Conservation (phyloP, 2,329 filamentous ascomycete genomes). For the Exophiala mesophila region DNA sequence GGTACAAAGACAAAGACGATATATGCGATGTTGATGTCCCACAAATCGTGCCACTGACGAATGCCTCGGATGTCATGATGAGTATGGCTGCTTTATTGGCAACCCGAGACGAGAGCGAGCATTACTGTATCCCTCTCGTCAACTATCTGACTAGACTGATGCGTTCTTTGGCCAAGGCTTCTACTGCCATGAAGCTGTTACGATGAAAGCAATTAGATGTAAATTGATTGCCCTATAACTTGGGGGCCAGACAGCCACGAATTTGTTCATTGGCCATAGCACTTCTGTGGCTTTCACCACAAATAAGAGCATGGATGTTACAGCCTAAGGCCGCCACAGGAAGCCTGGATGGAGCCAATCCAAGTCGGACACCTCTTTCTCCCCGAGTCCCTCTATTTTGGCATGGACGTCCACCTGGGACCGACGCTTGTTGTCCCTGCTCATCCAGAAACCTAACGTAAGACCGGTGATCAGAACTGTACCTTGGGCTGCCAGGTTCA, state of each 20-base stretch:
- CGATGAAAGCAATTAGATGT: too few species aligned
- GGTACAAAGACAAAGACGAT: background rate
- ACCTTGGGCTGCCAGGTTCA: conserved; percentile 61
- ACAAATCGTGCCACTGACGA: background rate
- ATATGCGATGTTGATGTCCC: background rate
- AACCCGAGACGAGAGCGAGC: background rate
- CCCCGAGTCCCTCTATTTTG: conserved; percentile 51
- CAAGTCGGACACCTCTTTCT: conserved; percentile 53
- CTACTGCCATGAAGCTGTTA: conserved; percentile 3
- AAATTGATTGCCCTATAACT: too few species aligned
- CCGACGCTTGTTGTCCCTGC: conserved; percentile 56
- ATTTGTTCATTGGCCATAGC: too few species aligned
- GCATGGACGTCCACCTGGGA: conserved; percentile 50
- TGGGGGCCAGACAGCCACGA: too few species aligned
- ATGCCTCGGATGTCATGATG: conserved; percentile 4
- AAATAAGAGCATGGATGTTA: too few species aligned
- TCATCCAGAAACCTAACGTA: conserved; percentile 56
- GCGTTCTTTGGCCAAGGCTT: conserved; percentile 26
- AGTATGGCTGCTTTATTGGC: conserved; percentile 1
- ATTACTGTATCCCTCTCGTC: conserved; percentile 52
- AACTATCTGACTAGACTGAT: conserved; percentile 63
- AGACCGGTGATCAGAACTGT: conserved; percentile 51
- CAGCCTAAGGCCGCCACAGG: conserved; percentile 55
- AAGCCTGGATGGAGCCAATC: conserved; percentile 65
- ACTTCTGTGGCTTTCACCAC: too few species aligned